phyloP scores from a whole-genome alignment of 176 grass and related monocot species.

The Carex myosuroides region DNA sequence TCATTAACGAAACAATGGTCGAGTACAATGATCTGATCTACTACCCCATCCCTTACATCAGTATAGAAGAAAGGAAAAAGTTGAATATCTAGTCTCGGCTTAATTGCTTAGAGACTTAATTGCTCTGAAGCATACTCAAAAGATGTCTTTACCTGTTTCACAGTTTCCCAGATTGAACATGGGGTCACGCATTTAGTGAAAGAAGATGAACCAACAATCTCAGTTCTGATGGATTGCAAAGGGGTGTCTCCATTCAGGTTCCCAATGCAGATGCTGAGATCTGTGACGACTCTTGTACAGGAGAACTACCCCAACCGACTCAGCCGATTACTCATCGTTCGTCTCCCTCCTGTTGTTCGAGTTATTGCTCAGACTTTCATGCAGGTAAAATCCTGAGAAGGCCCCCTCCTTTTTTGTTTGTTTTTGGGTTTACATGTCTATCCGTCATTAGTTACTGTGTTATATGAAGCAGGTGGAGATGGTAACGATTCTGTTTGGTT shows the following conservation, averaged over 20 bases:
- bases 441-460: background rate
- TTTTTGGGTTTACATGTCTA: background rate
- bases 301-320: constrained; percentile 93
- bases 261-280: constrained; percentile 97
- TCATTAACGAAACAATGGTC: background rate
- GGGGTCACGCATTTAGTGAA: constrained; percentile 64
- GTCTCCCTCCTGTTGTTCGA: constrained; percentile 92
- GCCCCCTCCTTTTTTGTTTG: background rate
- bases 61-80: background rate
- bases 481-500: background rate
- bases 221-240: constrained; percentile 85
- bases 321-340: constrained; percentile 58
- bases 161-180: constrained; percentile 95
- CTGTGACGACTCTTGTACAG: constrained; percentile 64
- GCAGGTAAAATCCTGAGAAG: constrained; percentile 45
- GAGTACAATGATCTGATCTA: background rate
- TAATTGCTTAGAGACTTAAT: background rate
- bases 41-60: background rate
- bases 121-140: background rate
- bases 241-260: constrained; percentile 89
- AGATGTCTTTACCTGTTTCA: constrained; percentile 24
- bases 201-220: constrained; percentile 70
- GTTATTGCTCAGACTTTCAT: constrained; percentile 93
- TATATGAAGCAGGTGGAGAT: background rate
- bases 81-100: background rate